These are phyloP conservation scores for Protomyces lactucae-debilis DNA, from an alignment of 1,139 yeast species.

Conservation along the genomic window DNA sequence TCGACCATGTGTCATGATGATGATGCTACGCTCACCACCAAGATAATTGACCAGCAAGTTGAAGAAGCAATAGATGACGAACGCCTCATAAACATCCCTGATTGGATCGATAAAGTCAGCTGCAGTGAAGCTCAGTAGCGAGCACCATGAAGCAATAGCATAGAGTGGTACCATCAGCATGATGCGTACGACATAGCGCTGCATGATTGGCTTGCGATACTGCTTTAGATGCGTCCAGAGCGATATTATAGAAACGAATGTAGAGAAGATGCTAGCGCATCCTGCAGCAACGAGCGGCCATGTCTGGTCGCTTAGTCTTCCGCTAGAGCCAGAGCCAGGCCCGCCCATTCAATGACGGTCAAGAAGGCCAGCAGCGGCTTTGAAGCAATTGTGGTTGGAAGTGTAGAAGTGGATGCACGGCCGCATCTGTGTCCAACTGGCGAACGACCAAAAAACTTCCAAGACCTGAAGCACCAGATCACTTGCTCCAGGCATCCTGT, in stretches of 20 bases:
- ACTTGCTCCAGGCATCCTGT: background rate
- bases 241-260: conserved; percentile 42
- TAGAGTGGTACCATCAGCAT: conserved; percentile 56
- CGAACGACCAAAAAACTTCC: background rate
- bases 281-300: conserved; percentile 25
- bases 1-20: conserved; percentile 67
- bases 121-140: conserved; percentile 48
- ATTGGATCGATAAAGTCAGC: conserved; percentile 63
- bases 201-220: conserved; percentile 85
- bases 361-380: no score
- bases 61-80: conserved; percentile 90
- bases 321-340: conserved; percentile 18
- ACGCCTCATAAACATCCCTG: conserved; percentile 84
- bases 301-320: conserved; percentile 18
- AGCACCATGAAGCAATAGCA: conserved; percentile 53
- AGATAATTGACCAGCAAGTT: conserved; percentile 72
- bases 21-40: conserved; percentile 87
- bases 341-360: conserved; percentile 2
- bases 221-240: conserved; percentile 55
- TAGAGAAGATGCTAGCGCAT: conserved; percentile 14
- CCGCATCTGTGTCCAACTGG: background rate
- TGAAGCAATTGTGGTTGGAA: no score
- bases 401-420: no score
- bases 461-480: background rate
- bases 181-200: conserved; percentile 76